Percentiles rank a stretch among this genome's conserved stretches.
Evolutionary conservation across 495 filamentous ascomycete species (phyloP).

Genomic region (Penicillium soppii): DNA sequence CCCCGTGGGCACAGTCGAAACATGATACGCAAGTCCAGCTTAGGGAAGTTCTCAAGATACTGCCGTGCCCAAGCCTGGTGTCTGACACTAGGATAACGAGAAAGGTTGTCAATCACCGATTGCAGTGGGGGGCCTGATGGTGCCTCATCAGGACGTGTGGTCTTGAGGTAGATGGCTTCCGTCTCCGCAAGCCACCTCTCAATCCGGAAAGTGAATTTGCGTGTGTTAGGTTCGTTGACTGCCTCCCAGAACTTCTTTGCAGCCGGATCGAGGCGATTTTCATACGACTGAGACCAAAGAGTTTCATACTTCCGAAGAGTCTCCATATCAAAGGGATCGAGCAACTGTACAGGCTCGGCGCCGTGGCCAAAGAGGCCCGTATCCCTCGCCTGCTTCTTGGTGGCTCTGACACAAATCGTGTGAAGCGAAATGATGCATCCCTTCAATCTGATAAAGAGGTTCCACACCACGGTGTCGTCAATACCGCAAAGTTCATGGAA

Average conservation of each 20-base stretch:
- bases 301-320: neutral
- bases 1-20: constrained; percentile 7
- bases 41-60: neutral
- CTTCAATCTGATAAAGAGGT: neutral
- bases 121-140: no score
- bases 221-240: neutral
- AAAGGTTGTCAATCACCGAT: neutral
- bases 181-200: constrained; percentile 1
- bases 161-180: neutral
- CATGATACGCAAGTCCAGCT: neutral
- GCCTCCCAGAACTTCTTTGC: neutral
- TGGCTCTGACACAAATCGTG: neutral
- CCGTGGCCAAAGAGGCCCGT: neutral
- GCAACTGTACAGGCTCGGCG: neutral
- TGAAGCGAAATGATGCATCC: neutral
- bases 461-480: neutral
- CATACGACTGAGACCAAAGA: neutral
- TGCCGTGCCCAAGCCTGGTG: neutral
- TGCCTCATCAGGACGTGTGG: no score
- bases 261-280: neutral
- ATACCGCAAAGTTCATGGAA: neutral
- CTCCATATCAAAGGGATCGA: neutral
- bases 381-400: neutral
- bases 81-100: neutral
- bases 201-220: neutral